Evolutionary conservation across 2,329 filamentous ascomycete genomes (phyloP), one percentile per base, ranked within the genome.

Genomic region (Fusarium camptoceras): DNA sequence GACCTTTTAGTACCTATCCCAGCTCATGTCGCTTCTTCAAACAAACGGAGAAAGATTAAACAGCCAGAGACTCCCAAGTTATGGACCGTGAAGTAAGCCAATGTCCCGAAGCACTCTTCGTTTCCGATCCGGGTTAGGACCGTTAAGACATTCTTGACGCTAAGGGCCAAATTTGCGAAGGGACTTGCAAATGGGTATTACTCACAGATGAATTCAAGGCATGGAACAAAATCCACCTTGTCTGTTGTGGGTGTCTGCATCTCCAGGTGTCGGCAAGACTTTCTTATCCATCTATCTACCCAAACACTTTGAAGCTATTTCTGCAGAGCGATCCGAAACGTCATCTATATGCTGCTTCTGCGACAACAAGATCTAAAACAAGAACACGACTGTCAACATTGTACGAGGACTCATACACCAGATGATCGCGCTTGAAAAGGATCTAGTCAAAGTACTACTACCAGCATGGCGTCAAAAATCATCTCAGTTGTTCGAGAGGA

Each of bases 281-380:
- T 58, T 22, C 4, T 5, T 58, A 3, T 12, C 47, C 0, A 42
- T 54, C 11, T 34, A 18, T 11, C 55, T 58, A 0, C 42, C 55
- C 0, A 11, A 15, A 6, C 3, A 57, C 1, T 10, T 57, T 0
- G 20, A 31, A 9, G 8, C 1, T 9, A 3, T 11, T 3, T 5
- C 18, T 1, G 27, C 2, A 2, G 2, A 6, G 0, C 1, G 3
- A 3, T 22, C 18, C 4, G 7, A 8, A 0, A 0, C 1, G 18
- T 7, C 9, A 0, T 5, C 24, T 0, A 11, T 42, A 0, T 42
- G 15, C 8, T 57, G 53, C 27, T 57, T 57, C 3, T 57, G 34
- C 1, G 55, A 57, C 1, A 27, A 31, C 1, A 42, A 42, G 3
- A 3, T 6, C 0, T 12, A 51, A 0, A 8, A 11, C 0, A 28